Evolutionary conservation across 177 flowering plant genomes (phyloP).

Genomic region (Vitis hybrid): DNA sequence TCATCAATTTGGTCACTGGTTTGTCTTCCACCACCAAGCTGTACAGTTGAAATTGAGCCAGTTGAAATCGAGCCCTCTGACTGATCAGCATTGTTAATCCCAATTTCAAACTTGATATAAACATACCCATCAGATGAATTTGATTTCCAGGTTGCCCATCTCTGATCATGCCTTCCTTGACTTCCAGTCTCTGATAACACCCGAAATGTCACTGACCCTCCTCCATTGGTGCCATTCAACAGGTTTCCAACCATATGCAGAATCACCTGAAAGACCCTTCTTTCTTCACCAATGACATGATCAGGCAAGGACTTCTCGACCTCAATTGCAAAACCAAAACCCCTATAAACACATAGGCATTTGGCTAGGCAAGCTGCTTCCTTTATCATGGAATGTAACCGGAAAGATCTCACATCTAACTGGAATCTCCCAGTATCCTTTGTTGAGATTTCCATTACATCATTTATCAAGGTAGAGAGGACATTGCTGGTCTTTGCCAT

Average conservation of each 20-base stretch:
- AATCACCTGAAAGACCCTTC: slow-evolving; percentile 86
- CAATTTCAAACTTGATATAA: slow-evolving; percentile 63
- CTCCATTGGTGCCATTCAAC: slow-evolving; percentile 36
- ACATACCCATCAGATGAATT: slow-evolving; percentile 48
- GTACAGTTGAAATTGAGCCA: slow-evolving; percentile 16
- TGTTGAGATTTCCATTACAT: slow-evolving; percentile 70
- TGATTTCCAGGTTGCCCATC: slow-evolving; percentile 64
- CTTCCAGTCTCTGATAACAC: slow-evolving; percentile 43
- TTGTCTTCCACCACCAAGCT: slow-evolving; percentile 27
- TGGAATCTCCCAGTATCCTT: slow-evolving; percentile 59
- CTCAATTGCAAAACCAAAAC: slow-evolving; percentile 51
- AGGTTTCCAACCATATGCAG: slow-evolving; percentile 87
- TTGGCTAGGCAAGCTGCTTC: slow-evolving; percentile 82
- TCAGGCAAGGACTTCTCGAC: slow-evolving; percentile 67
- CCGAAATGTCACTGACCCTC: slow-evolving; percentile 42
- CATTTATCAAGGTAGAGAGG: slow-evolving; percentile 72
- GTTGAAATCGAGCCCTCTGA: slow-evolving; percentile 25
- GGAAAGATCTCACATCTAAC: slow-evolving; percentile 57
- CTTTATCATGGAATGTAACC: slow-evolving; percentile 62
- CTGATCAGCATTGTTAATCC: slow-evolving; percentile 25
- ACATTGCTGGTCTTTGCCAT: slow-evolving; percentile 73
- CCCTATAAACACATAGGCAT: slow-evolving; percentile 61
- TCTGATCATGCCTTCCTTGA: slow-evolving; percentile 49
- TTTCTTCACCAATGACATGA: slow-evolving; percentile 75
- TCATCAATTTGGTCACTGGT: slow-evolving; percentile 42